phyloP scores from a whole-genome alignment of 2,329 filamentous ascomycete species.

The Nectriaceae sp. region DNA sequence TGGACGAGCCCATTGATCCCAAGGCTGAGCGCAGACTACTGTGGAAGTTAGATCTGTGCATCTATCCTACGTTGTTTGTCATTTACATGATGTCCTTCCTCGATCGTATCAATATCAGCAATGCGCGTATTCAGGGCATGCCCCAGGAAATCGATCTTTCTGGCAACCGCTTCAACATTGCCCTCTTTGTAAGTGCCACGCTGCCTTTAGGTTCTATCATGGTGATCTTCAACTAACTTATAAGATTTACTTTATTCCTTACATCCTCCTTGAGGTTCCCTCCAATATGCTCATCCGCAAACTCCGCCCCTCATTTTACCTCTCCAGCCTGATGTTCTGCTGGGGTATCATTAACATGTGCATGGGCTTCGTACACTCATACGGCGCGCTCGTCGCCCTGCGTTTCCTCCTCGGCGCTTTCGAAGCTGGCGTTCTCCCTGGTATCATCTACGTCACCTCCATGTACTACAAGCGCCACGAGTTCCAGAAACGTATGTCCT shows the following conservation, averaged over 20 bases:
- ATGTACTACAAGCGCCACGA: constrained; percentile 53
- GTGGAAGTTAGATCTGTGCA: constrained; percentile 42
- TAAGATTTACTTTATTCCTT: constrained; percentile 40
- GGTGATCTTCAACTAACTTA: constrained; percentile 2
- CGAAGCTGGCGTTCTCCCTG: constrained; percentile 38
- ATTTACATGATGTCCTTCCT: constrained; percentile 46
- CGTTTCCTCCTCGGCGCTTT: constrained; percentile 43
- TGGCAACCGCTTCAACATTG: constrained; percentile 46
- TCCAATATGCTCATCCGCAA: constrained; percentile 48
- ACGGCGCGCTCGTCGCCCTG: constrained; percentile 33
- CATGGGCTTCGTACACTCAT: constrained; percentile 40
- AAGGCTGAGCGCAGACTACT: constrained; percentile 38
- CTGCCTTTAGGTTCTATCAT: background rate
- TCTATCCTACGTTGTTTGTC: constrained; percentile 43
- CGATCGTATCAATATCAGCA: constrained; percentile 49
- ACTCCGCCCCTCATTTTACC: constrained; percentile 40
- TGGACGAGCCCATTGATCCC: constrained; percentile 29
- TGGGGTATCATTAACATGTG: constrained; percentile 43
- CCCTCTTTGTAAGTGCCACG: constrained; percentile 34
- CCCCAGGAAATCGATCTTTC: constrained; percentile 42
- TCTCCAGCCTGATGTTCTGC: constrained; percentile 39
- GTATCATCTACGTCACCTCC: constrained; percentile 47
- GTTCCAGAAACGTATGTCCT: constrained; percentile 47
- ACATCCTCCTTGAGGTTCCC: constrained; percentile 47
- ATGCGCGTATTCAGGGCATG: constrained; percentile 48